Evolutionary conservation across 495 filamentous ascomycete species (phyloP).

Genomic region (Filosporella fistucella): DNA sequence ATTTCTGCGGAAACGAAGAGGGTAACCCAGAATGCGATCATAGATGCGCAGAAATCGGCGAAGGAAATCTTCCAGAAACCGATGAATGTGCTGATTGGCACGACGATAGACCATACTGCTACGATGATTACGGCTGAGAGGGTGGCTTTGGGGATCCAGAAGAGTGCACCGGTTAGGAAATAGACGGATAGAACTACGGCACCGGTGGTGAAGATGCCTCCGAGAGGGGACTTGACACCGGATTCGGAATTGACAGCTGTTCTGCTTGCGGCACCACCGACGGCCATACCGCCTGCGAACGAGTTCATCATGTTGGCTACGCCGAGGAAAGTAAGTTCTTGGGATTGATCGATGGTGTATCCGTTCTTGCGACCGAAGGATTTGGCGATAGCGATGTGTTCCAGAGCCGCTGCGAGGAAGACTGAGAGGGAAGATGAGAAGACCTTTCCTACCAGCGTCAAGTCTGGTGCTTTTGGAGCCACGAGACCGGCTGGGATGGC

Average conservation of each 20-base stretch:
- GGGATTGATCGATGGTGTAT: conserved; percentile 41
- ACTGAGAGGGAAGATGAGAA: conserved; percentile 34
- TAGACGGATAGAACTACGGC: conserved; percentile 42
- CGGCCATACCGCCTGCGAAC: conserved; percentile 43
- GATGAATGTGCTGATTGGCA: conserved; percentile 35
- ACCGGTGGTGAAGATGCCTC: conserved; percentile 37
- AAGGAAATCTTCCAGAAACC: conserved; percentile 43
- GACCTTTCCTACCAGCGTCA: conserved; percentile 32
- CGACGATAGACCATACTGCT: conserved; percentile 41
- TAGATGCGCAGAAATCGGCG: conserved; percentile 43
- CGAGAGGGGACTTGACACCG: conserved; percentile 32
- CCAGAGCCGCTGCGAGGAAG: conserved; percentile 40
- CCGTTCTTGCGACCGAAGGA: conserved; percentile 42
- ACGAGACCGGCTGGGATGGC: conserved; percentile 40
- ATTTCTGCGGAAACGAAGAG: conserved; percentile 42
- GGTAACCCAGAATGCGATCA: conserved; percentile 44
- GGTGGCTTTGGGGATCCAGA: conserved; percentile 46
- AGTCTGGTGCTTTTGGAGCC: conserved; percentile 30
- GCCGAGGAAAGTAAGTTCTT: conserved; percentile 44
- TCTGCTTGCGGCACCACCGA: conserved; percentile 44
- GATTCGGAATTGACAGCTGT: conserved; percentile 43
- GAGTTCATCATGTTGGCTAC: conserved; percentile 43
- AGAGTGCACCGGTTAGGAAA: conserved; percentile 40
- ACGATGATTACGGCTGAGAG: conserved; percentile 29
- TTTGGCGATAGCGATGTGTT: conserved; percentile 44